These are phyloP conservation scores for Dictyophora rubrovolvata DNA, from an alignment of 768 basidiomycete genomes.

Conservation along the genomic window DNA sequence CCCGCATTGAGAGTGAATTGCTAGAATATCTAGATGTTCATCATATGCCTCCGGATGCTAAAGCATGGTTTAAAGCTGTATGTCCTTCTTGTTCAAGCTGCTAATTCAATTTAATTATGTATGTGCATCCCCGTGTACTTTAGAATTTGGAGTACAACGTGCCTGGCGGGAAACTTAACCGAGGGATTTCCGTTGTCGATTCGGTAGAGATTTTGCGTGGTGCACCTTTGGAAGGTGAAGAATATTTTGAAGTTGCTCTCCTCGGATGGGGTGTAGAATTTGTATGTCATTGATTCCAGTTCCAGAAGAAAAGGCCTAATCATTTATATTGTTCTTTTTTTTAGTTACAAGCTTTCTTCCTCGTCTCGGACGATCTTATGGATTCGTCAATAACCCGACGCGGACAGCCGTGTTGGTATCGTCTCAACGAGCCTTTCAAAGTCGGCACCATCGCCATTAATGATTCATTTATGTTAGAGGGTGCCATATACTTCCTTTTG, in stretches of 20 bases:
- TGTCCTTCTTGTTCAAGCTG: slow-evolving; percentile 15
- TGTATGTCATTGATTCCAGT: slow-evolving; percentile 44
- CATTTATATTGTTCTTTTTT: too few species aligned
- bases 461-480: slow-evolving; percentile 93
- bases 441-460: slow-evolving; percentile 88
- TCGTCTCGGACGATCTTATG: slow-evolving; percentile 98
- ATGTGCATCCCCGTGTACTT: not conserved
- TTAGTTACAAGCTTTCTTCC: slow-evolving; percentile 95
- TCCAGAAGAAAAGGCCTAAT: too few species aligned
- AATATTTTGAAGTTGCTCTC: slow-evolving; percentile 81
- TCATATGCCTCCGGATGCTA: slow-evolving; percentile 75
- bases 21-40: slow-evolving; percentile 54
- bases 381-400: slow-evolving; percentile 88
- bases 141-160: slow-evolving; percentile 89
- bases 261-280: slow-evolving; percentile 96
- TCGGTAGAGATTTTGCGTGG: slow-evolving; percentile 83
- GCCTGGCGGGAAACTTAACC: slow-evolving; percentile 94
- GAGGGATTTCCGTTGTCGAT: slow-evolving; percentile 93
- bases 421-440: slow-evolving; percentile 28
- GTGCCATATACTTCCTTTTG: slow-evolving; percentile 83
- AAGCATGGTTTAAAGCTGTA: slow-evolving; percentile 79
- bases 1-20: slow-evolving; percentile 66
- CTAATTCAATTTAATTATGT: not conserved
- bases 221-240: slow-evolving; percentile 57
- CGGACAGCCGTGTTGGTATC: slow-evolving; percentile 94